A percentile compares a stretch with the other conserved stretches of the same genome.
Conservation (phyloP, 176 grass and related monocot genomes). For the Pharus latifolius region DNA sequence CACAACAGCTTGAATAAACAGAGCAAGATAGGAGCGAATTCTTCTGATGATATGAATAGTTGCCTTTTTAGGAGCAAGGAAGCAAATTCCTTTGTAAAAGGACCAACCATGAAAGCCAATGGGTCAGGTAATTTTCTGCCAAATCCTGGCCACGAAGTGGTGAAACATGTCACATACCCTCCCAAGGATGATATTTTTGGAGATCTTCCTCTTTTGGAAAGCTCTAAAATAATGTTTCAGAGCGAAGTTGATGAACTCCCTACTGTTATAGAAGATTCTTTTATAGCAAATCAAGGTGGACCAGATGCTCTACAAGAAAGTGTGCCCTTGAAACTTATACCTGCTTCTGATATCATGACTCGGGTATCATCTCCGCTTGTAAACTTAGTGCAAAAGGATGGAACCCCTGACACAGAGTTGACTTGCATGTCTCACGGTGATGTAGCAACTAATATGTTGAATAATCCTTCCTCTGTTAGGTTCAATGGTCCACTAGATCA, state of each 20-base stretch:
- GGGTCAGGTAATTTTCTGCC: slow-evolving; percentile 6
- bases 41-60: neutral
- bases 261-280: slow-evolving; percentile 32
- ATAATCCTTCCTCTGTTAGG: neutral
- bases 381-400: slow-evolving; percentile 14
- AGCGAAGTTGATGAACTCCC: slow-evolving; percentile 39
- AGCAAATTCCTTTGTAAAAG: slow-evolving; percentile 17
- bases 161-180: slow-evolving; percentile 18
- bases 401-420: neutral
- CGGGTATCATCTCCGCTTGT: neutral
- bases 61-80: slow-evolving; percentile 6
- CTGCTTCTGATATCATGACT: slow-evolving; percentile 12
- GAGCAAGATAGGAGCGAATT: neutral
- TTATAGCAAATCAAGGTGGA: slow-evolving; percentile 27
- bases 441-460: neutral
- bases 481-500: neutral
- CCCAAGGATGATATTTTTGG: slow-evolving; percentile 51
- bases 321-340: slow-evolving; percentile 13
- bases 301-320: slow-evolving; percentile 25
- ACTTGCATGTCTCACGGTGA: neutral
- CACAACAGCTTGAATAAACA: slow-evolving; percentile 22
- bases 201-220: slow-evolving; percentile 56
- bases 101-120: neutral
- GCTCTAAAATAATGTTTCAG: slow-evolving; percentile 34
- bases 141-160: slow-evolving; percentile 13